Percentiles rank a stretch among this genome's conserved stretches.
Evolutionary conservation across 2,329 filamentous ascomycete genomes (phyloP).

Genomic region (Colletotrichum sp.): DNA sequence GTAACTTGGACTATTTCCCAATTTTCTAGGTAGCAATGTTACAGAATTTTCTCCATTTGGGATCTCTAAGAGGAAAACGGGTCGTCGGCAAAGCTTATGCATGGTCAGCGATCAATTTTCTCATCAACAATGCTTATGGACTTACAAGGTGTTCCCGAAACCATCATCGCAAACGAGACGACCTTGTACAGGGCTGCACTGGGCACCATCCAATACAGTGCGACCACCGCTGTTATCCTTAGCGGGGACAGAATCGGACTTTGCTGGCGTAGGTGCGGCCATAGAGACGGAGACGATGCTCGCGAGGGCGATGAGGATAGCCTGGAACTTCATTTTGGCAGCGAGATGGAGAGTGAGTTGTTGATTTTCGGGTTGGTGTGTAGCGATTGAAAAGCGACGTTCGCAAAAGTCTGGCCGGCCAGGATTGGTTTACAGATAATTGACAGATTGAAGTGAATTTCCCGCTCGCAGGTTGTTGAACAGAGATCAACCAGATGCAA

Average conservation of each 20-base stretch:
- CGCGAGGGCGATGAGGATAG: background rate
- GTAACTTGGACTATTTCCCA: background rate
- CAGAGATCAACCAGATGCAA: background rate
- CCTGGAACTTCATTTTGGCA: background rate
- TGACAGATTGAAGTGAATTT: background rate
- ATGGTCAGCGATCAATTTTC: background rate
- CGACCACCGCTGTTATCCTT: constrained; percentile 2
- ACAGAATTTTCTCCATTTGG: background rate
- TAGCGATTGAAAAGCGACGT: background rate
- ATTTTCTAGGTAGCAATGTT: background rate
- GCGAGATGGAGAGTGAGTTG: background rate
- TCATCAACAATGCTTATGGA: background rate
- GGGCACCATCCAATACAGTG: background rate
- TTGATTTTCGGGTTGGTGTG: background rate
- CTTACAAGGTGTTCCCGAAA: constrained; percentile 8
- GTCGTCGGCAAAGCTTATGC: constrained; percentile 3
- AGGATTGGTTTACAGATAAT: background rate
- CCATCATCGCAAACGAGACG: constrained; percentile 9
- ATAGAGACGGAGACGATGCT: background rate
- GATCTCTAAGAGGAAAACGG: constrained; percentile 1
- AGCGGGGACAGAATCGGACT: background rate
- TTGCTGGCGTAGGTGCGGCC: background rate
- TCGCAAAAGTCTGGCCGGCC: background rate
- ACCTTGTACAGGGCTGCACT: constrained; percentile 11
- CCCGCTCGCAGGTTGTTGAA: background rate